phyloP scores from a whole-genome alignment of 2,329 filamentous ascomycete genomes.

The Neonectria hederae region DNA sequence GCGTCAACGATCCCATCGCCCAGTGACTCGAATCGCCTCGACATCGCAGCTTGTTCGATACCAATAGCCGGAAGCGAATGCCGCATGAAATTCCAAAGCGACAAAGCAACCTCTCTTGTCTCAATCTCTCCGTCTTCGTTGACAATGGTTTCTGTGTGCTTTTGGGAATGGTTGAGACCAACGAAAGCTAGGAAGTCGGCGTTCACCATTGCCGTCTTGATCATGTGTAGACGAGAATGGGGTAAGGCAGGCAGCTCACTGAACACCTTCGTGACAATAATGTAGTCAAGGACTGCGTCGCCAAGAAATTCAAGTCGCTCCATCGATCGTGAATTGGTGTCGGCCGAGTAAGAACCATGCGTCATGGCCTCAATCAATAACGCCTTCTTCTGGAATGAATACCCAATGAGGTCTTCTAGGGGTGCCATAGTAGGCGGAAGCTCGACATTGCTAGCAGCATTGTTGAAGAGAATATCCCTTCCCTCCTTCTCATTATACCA shows the following conservation, averaged over 20 bases:
- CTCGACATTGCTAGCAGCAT: constrained; percentile 47
- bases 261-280: constrained; percentile 74
- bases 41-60: constrained; percentile 54
- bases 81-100: constrained; percentile 77
- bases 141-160: constrained; percentile 34
- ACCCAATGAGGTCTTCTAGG: constrained; percentile 74
- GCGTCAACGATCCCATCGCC: constrained; percentile 59
- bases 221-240: constrained; percentile 74
- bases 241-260: constrained; percentile 51
- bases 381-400: constrained; percentile 73
- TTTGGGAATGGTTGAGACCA: constrained; percentile 61
- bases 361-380: constrained; percentile 84
- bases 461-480: constrained; percentile 55
- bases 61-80: constrained; percentile 61
- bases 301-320: constrained; percentile 90
- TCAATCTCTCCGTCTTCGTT: constrained; percentile 29
- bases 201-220: constrained; percentile 82
- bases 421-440: constrained; percentile 55
- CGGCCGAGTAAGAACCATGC: constrained; percentile 70
- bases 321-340: constrained; percentile 52
- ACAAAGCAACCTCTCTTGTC: constrained; percentile 42
- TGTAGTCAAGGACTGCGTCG: constrained; percentile 82
- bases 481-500: constrained; percentile 60
- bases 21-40: constrained; percentile 58
- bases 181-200: constrained; percentile 82